Conservation (phyloP, 2,329 filamentous ascomycete species). For the Clarireedia monteithiana region DNA sequence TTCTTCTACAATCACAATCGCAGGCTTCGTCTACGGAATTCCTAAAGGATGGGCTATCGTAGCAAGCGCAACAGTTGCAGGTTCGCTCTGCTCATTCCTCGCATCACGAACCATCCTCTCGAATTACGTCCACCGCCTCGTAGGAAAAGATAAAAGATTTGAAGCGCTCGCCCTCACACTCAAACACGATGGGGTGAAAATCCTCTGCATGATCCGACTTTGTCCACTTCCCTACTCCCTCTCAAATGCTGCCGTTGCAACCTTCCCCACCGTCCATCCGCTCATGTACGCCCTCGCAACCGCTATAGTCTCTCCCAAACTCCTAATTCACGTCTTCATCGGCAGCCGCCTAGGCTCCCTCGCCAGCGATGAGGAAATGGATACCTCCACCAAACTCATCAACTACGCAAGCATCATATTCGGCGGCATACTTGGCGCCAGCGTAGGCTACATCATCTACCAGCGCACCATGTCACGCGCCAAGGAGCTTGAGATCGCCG, state of each 20-base stretch:
- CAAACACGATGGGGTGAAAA: constrained; percentile 80
- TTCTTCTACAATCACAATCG: constrained; percentile 57
- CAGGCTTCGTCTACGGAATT: constrained; percentile 65
- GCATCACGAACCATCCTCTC: constrained; percentile 73
- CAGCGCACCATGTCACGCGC: constrained; percentile 57
- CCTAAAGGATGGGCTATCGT: constrained; percentile 66
- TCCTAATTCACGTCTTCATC: constrained; percentile 89
- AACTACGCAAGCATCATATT: constrained; percentile 77
- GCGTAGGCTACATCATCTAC: constrained; percentile 82
- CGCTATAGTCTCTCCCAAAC: constrained; percentile 72
- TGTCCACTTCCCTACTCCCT: constrained; percentile 90
- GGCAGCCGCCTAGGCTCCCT: constrained; percentile 75
- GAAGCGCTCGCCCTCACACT: constrained; percentile 81
- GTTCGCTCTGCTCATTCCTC: constrained; percentile 72
- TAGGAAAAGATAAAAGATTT: constrained; percentile 79
- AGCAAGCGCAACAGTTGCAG: constrained; percentile 67
- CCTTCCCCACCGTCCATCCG: constrained; percentile 80
- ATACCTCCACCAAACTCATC: constrained; percentile 64
- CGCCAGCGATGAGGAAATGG: constrained; percentile 78
- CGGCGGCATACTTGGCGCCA: constrained; percentile 62
- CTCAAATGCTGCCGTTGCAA: constrained; percentile 89
- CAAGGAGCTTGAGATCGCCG: constrained; percentile 41
- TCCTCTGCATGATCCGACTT: constrained; percentile 84
- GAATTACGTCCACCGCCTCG: constrained; percentile 68
- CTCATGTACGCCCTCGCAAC: constrained; percentile 74